A percentile compares a stretch with the other conserved stretches of the same genome.
These are phyloP conservation scores for Entomortierella chlamydospora DNA, from an alignment of 192 early-diverging fungal genomes.

Conservation along the genomic window DNA sequence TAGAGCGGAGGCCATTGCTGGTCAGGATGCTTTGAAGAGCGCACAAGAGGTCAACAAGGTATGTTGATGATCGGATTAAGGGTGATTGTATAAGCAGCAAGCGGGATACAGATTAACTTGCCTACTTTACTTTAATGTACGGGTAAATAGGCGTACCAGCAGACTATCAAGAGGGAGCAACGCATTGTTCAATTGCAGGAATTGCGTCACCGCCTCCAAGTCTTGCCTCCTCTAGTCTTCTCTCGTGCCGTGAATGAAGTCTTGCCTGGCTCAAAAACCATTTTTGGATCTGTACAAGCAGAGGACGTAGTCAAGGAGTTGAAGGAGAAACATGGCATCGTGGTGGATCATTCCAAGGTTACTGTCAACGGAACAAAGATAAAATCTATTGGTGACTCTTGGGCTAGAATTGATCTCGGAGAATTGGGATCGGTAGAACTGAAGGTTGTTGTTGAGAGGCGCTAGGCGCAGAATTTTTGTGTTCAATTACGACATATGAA, in stretches of 20 bases:
- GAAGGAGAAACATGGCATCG: constrained; percentile 44
- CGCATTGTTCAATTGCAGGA: constrained; percentile 47
- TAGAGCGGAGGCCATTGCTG: constrained; percentile 23
- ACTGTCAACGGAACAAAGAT: constrained; percentile 47
- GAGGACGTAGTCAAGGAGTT: constrained; percentile 54
- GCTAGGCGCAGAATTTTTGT: neutral
- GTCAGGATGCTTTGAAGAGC: constrained; percentile 26
- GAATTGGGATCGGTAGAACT: constrained; percentile 42
- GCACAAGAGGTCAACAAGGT: constrained; percentile 44
- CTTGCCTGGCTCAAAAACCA: constrained; percentile 49
- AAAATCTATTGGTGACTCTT: constrained; percentile 48
- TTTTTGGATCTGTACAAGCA: constrained; percentile 52
- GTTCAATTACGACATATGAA: too few relatives aligned
- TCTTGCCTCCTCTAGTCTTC: constrained; percentile 35
- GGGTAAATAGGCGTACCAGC: constrained; percentile 26
- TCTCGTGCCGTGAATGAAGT: constrained; percentile 50
- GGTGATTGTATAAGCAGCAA: too few relatives aligned
- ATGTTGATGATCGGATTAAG: neutral
- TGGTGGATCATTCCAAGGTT: constrained; percentile 31
- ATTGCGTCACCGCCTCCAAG: constrained; percentile 38
- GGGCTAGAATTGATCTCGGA: constrained; percentile 49
- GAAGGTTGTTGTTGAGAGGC: constrained; percentile 52
- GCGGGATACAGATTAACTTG: neutral
- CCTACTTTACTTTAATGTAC: neutral
- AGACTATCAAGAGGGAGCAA: constrained; percentile 47